Conservation (phyloP, 2,329 filamentous ascomycete species). For the Neofusicoccum laricinum region DNA sequence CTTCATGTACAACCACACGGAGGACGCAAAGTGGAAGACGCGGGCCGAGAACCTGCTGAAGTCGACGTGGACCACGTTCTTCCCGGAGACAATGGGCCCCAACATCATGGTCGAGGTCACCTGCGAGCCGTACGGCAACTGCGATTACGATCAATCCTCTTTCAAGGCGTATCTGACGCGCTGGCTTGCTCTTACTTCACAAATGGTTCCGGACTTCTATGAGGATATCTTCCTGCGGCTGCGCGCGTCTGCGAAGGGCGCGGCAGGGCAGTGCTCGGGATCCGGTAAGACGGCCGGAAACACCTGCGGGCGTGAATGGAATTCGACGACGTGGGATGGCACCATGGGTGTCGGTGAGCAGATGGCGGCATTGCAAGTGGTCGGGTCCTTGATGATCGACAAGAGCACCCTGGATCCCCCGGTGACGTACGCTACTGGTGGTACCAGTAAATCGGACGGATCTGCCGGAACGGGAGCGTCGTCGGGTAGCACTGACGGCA, state of each 20-base stretch:
- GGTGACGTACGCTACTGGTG: constrained; percentile 50
- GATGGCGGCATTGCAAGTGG: constrained; percentile 51
- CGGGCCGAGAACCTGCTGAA: constrained; percentile 54
- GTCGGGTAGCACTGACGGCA: constrained; percentile 1
- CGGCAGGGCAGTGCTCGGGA: constrained; percentile 61
- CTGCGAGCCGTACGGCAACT: constrained; percentile 61
- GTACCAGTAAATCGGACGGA: constrained; percentile 47
- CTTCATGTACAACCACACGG: constrained; percentile 60
- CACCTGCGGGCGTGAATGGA: constrained; percentile 66
- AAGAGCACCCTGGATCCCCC: constrained; percentile 34
- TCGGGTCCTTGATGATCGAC: constrained; percentile 45
- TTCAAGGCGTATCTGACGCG: constrained; percentile 70
- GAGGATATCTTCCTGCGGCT: constrained; percentile 58
- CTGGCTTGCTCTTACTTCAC: constrained; percentile 60
- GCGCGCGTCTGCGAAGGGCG: constrained; percentile 56
- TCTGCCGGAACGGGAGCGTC: constrained; percentile 32
- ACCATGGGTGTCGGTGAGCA: constrained; percentile 49
- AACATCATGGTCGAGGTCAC: constrained; percentile 63
- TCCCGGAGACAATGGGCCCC: constrained; percentile 54
- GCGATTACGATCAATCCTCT: constrained; percentile 68
- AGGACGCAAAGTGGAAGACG: constrained; percentile 52
- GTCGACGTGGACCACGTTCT: constrained; percentile 45
- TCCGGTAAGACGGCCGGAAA: constrained; percentile 51
- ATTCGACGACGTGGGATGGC: constrained; percentile 50
- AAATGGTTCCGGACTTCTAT: constrained; percentile 60